These are phyloP conservation scores for Hypomyces rosellus DNA, from an alignment of 2,329 filamentous ascomycete species.

Conservation along the genomic window DNA sequence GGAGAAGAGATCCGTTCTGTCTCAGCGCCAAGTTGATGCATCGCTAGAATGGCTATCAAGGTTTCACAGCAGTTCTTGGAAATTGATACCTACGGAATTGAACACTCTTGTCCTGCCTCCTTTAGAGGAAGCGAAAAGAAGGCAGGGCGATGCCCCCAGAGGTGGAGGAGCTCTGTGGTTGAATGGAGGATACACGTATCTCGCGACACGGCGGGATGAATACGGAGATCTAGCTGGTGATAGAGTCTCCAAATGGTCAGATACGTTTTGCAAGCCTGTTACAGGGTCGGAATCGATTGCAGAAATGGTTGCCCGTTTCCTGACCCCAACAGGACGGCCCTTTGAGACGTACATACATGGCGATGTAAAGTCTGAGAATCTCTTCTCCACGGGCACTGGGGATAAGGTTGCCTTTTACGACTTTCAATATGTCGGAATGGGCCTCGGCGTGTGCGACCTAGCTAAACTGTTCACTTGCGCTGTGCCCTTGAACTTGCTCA, in stretches of 20 bases:
- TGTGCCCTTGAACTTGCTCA: conserved; percentile 49
- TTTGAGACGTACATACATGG: conserved; percentile 58
- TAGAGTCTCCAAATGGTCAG: conserved; percentile 48
- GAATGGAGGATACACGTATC: conserved; percentile 64
- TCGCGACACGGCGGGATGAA: conserved; percentile 55
- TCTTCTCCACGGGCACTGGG: conserved; percentile 49
- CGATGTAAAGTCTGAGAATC: conserved; percentile 64
- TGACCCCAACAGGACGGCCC: conserved; percentile 38
- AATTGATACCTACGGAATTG: conserved; percentile 21
- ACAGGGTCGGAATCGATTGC: conserved; percentile 33
- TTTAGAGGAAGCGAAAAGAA: conserved; percentile 42
- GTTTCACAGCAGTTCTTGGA: conserved; percentile 54
- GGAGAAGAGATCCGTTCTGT: conserved; percentile 45
- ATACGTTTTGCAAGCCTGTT: conserved; percentile 36
- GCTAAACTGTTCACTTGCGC: conserved; percentile 64
- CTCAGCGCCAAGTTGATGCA: conserved; percentile 40
- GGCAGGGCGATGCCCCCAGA: conserved; percentile 7
- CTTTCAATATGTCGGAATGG: conserved; percentile 62
- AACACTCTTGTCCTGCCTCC: conserved; percentile 45
- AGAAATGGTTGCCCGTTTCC: conserved; percentile 45
- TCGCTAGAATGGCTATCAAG: conserved; percentile 56
- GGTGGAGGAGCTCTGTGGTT: conserved; percentile 43
- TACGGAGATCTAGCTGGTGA: conserved; percentile 43
- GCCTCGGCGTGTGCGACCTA: conserved; percentile 58
- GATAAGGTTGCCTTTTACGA: conserved; percentile 57